Percentiles rank a stretch among this genome's conserved stretches.
Evolutionary conservation across 805 yeast genomes (phyloP).

Genomic region (Saccharomycopsis sp.): DNA sequence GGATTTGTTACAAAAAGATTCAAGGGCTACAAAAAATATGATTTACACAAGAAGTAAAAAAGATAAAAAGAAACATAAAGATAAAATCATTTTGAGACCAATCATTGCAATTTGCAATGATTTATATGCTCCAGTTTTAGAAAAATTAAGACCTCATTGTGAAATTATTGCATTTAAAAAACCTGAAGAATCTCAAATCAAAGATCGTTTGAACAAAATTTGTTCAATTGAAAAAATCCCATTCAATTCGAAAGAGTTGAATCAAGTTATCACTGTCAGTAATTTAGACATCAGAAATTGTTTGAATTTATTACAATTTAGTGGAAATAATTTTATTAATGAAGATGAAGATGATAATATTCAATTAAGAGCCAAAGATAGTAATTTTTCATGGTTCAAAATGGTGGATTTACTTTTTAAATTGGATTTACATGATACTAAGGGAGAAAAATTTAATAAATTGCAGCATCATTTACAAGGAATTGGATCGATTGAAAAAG

Average conservation of each 20-base stretch:
- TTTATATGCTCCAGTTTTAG: conserved; percentile 63
- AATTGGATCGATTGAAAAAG: conserved; percentile 35
- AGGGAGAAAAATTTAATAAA: conserved; percentile 37
- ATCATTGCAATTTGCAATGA: conserved; percentile 91
- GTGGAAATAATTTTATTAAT: conserved; percentile 22
- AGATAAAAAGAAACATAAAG: conserved; percentile 26
- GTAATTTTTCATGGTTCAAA: conserved; percentile 54
- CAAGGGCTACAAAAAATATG: conserved; percentile 33
- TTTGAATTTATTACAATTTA: conserved; percentile 73
- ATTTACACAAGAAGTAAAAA: conserved; percentile 19
- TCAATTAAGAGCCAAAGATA: conserved; percentile 39
- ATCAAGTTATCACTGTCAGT: conserved; percentile 56
- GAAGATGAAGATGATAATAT: not conserved
- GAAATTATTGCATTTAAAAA: conserved; percentile 61
- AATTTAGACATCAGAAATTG: conserved; percentile 84
- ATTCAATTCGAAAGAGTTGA: conserved; percentile 39
- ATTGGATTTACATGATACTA: conserved; percentile 34
- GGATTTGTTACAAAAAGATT: conserved; percentile 54
- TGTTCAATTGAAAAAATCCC: conserved; percentile 38
- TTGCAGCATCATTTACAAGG: conserved; percentile 26
- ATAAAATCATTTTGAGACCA: conserved; percentile 56
- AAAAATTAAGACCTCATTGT: conserved; percentile 59
- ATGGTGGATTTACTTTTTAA: conserved; percentile 53
- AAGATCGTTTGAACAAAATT: conserved; percentile 38
- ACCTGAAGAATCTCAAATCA: conserved; percentile 39